phyloP scores from a whole-genome alignment of 192 early-diverging fungal species.

The Entomortierella beljakovae region DNA sequence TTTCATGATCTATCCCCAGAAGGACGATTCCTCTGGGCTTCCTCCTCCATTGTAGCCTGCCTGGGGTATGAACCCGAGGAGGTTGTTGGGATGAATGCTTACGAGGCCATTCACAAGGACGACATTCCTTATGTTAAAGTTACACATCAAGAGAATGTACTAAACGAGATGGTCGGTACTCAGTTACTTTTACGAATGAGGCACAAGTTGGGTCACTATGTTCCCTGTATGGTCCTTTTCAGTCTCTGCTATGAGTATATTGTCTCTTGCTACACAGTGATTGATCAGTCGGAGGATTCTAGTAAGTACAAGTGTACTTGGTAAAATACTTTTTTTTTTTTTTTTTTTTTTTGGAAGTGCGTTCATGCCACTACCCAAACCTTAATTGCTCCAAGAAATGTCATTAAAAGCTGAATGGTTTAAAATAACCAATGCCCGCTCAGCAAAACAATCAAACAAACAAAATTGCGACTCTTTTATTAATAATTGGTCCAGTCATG shows the following conservation, averaged over 20 bases:
- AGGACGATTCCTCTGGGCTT: conserved; percentile 51
- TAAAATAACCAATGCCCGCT: no score
- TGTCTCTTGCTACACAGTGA: conserved; percentile 31
- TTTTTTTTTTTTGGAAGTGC: background rate
- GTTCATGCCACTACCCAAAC: background rate
- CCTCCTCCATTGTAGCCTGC: conserved; percentile 51
- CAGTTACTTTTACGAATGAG: conserved; percentile 46
- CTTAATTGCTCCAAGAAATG: no score
- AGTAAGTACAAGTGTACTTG: conserved; percentile 21
- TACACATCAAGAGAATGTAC: conserved; percentile 51
- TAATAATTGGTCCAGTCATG: no score
- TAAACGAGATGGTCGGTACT: conserved; percentile 56
- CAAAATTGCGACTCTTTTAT: no score
- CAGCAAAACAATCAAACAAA: no score
- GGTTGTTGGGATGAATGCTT: conserved; percentile 51
- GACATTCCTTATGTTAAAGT: conserved; percentile 42
- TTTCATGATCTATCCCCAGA: conserved; percentile 60
- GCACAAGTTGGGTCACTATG: conserved; percentile 50
- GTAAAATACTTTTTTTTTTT: background rate
- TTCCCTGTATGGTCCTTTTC: conserved; percentile 35
- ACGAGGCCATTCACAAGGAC: conserved; percentile 53
- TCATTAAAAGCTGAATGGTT: no score
- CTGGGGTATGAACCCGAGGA: conserved; percentile 61
- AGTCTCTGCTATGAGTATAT: conserved; percentile 49
- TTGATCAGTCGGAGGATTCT: conserved; percentile 15